Evolutionary conservation across 1,284 basidiomycete genomes (phyloP).

Genomic region (Schizophyllum amplum): DNA sequence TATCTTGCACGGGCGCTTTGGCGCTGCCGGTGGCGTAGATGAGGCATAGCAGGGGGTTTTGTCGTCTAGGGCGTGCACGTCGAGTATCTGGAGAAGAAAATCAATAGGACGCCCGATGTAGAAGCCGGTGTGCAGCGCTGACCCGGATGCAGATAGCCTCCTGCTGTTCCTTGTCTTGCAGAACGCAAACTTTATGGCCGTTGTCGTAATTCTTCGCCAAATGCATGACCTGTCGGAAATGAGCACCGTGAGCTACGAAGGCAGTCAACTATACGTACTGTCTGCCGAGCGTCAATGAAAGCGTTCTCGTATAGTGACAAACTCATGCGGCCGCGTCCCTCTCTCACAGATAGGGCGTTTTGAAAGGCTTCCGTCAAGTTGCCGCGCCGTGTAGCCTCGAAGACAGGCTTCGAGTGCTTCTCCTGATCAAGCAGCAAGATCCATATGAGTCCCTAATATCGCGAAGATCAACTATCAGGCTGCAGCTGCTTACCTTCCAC

Average conservation of each 20-base stretch:
- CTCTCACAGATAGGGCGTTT: not conserved
- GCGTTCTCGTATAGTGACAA: not conserved
- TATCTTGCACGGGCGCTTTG: slow-evolving; percentile 4
- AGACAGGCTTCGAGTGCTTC: slow-evolving; percentile 1
- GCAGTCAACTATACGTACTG: not conserved
- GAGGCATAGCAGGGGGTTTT: slow-evolving; percentile 8
- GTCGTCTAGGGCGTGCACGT: slow-evolving; percentile 9
- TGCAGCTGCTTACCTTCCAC: not conserved
- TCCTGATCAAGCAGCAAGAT: slow-evolving; percentile 2
- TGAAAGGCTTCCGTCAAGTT: slow-evolving; percentile 9
- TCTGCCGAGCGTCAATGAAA: not conserved
- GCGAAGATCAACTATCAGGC: not conserved
- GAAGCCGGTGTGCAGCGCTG: slow-evolving; percentile 2
- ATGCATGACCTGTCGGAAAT: not conserved
- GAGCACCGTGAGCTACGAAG: not conserved
- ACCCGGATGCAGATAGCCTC: slow-evolving; percentile 13
- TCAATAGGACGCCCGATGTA: slow-evolving; percentile 1
- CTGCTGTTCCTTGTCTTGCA: slow-evolving; percentile 8
- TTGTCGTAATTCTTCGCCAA: slow-evolving; percentile 10
- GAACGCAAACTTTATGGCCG: slow-evolving; percentile 1
- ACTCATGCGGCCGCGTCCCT: not conserved
- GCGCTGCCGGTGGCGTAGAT: slow-evolving; percentile 6
- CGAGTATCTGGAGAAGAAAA: slow-evolving; percentile 5
- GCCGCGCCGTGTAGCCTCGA: slow-evolving; percentile 8
- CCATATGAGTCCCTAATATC: not conserved